Evolutionary conservation across 768 basidiomycete genomes (phyloP).

Genomic region (Suillus alpinus): DNA sequence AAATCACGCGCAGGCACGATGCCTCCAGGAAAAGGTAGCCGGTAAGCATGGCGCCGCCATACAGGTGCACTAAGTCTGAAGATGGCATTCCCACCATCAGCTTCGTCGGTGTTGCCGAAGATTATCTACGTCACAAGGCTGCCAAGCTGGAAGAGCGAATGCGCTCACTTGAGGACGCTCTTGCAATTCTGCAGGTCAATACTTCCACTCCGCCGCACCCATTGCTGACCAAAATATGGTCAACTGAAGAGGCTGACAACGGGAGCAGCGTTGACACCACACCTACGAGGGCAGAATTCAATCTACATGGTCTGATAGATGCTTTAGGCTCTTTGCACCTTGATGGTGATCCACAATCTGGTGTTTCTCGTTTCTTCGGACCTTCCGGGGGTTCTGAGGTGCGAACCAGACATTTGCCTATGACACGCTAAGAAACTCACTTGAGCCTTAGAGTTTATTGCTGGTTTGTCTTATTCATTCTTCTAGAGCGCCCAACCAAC

Average conservation of each 20-base stretch:
- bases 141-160: constrained; percentile 47
- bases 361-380: constrained; percentile 38
- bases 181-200: constrained; percentile 44
- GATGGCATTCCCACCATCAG: constrained; percentile 22
- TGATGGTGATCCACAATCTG: constrained; percentile 27
- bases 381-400: constrained; percentile 52
- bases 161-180: constrained; percentile 52
- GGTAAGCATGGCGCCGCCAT: constrained; percentile 29
- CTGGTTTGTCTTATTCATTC: constrained; percentile 30
- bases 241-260: constrained; percentile 27
- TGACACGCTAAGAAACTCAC: constrained; percentile 6
- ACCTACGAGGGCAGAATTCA: constrained; percentile 8
- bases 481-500: not conserved
- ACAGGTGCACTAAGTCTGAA: not conserved
- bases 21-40: constrained; percentile 54
- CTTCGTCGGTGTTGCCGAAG: constrained; percentile 52
- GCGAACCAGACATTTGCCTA: constrained; percentile 9
- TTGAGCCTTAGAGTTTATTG: constrained; percentile 36
- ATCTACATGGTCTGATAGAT: constrained; percentile 28
- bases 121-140: constrained; percentile 49
- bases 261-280: constrained; percentile 18
- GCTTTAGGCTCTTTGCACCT: constrained; percentile 45
- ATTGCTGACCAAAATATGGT: constrained; percentile 28
- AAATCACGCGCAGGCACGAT: constrained; percentile 40
- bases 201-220: constrained; percentile 42